These are phyloP conservation scores for Nitzschia sp. DNA, from an alignment of 108 stramenopile genomes.

Conservation along the genomic window DNA sequence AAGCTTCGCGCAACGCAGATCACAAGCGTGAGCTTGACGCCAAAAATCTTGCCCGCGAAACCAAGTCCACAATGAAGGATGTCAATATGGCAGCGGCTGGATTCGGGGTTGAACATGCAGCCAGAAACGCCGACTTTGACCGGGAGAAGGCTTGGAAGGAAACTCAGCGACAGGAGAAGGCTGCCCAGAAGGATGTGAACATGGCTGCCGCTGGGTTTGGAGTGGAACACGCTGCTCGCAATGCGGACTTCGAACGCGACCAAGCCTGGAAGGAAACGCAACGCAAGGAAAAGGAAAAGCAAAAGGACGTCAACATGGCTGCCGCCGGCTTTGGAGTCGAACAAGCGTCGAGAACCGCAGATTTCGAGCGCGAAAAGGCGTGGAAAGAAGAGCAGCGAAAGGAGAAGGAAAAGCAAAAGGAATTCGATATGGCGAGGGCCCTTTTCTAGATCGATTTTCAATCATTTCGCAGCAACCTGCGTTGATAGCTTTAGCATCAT, in stretches of 20 bases:
- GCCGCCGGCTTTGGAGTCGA: constrained; percentile 31
- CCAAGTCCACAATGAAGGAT: constrained; percentile 36
- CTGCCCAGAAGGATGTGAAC: constrained; percentile 39
- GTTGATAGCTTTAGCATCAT: too few species aligned
- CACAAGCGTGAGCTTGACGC: constrained; percentile 30
- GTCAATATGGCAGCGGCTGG: constrained; percentile 45
- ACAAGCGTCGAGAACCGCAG: constrained; percentile 35
- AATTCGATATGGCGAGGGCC: constrained; percentile 13
- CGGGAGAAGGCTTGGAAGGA: constrained; percentile 41
- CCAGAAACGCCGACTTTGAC: constrained; percentile 35
- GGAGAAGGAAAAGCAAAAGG: constrained; percentile 29
- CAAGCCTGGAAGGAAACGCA: constrained; percentile 35
- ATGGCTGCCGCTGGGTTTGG: constrained; percentile 42
- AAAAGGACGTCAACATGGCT: constrained; percentile 46
- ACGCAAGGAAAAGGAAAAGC: constrained; percentile 16
- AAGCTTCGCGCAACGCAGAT: constrained; percentile 37
- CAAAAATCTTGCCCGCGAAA: constrained; percentile 17
- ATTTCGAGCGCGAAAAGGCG: constrained; percentile 34
- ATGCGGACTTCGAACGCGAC: constrained; percentile 41
- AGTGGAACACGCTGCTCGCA: constrained; percentile 39
- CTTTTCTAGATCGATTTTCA: constrained; percentile 8
- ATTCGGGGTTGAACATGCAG: constrained; percentile 39
- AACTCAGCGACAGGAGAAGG: constrained; percentile 15
- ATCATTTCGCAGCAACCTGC: too few species aligned
- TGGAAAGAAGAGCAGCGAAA: constrained; percentile 27